Conservation (phyloP, 306 rosid species). For the Phaseolus lunatus region DNA sequence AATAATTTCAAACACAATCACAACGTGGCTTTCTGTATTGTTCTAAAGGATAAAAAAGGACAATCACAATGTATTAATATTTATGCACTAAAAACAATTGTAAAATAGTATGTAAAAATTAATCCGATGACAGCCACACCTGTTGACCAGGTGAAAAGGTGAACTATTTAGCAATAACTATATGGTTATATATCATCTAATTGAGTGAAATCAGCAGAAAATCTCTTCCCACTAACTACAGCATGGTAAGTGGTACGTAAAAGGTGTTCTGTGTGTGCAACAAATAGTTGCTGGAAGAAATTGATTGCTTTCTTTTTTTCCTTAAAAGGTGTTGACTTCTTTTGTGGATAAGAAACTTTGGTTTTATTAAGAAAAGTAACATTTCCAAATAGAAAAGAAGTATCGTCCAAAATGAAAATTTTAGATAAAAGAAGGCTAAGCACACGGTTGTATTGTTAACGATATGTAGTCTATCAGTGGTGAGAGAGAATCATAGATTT, state of each 20-base stretch:
- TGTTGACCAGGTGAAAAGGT: conserved; percentile 3
- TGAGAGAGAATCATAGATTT: neutral
- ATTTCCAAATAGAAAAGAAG: neutral
- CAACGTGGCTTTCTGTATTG: no score
- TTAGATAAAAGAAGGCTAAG: neutral
- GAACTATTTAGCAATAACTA: no score
- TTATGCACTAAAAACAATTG: neutral
- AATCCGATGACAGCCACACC: neutral
- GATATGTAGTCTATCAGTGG: neutral
- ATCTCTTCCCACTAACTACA: neutral
- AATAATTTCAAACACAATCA: neutral
- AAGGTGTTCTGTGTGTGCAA: neutral
- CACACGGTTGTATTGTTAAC: neutral
- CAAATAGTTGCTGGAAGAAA: neutral
- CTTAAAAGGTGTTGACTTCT: conserved; percentile 17
- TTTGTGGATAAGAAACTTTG: conserved; percentile 23
- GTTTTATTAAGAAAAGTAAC: conserved; percentile 24
- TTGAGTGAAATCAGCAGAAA: neutral
- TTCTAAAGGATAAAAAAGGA: neutral
- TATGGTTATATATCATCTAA: neutral
- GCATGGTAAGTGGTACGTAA: neutral
- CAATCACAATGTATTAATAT: neutral
- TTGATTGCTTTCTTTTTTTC: conserved; percentile 23
- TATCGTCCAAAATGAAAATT: conserved; percentile 23
- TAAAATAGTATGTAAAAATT: neutral